These are phyloP conservation scores for Pythium phragmitis DNA, from an alignment of 352 stramenopile species.

Conservation along the genomic window DNA sequence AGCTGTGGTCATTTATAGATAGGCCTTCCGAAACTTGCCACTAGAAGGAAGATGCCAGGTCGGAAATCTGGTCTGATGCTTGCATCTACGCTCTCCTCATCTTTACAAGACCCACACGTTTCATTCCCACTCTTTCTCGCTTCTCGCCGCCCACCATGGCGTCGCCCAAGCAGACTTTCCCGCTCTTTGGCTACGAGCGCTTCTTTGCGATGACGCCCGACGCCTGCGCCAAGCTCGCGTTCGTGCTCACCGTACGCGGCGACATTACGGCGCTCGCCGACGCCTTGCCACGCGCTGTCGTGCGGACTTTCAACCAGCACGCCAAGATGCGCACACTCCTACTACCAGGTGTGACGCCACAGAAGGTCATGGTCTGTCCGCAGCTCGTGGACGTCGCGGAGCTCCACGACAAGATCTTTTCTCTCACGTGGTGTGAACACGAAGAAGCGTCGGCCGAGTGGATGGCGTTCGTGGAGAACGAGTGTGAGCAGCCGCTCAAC, in stretches of 20 bases:
- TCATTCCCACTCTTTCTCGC: neutral
- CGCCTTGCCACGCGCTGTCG: constrained; percentile 40
- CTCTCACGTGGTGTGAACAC: constrained; percentile 36
- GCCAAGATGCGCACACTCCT: constrained; percentile 47
- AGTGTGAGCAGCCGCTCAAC: constrained; percentile 45
- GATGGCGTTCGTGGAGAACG: constrained; percentile 43
- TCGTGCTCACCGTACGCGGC: constrained; percentile 49
- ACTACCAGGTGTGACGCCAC: constrained; percentile 38
- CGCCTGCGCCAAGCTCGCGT: constrained; percentile 45
- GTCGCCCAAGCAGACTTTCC: constrained; percentile 31
- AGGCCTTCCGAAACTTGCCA: too few species aligned
- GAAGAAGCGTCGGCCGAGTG: constrained; percentile 37
- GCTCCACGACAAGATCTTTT: constrained; percentile 34
- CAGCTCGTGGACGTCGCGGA: constrained; percentile 43
- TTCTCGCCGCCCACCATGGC: constrained; percentile 1
- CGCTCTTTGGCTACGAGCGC: constrained; percentile 64
- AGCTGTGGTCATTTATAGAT: too few species aligned
- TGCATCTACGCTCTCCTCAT: neutral
- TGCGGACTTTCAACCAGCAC: constrained; percentile 61
- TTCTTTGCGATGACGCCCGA: constrained; percentile 62
- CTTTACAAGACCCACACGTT: neutral
- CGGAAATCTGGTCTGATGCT: too few species aligned
- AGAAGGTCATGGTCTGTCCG: constrained; percentile 53
- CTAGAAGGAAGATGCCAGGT: too few species aligned
- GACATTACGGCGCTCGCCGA: constrained; percentile 36